phyloP scores from a whole-genome alignment of 805 yeast species.

The Saccharomycopsis malanga region DNA sequence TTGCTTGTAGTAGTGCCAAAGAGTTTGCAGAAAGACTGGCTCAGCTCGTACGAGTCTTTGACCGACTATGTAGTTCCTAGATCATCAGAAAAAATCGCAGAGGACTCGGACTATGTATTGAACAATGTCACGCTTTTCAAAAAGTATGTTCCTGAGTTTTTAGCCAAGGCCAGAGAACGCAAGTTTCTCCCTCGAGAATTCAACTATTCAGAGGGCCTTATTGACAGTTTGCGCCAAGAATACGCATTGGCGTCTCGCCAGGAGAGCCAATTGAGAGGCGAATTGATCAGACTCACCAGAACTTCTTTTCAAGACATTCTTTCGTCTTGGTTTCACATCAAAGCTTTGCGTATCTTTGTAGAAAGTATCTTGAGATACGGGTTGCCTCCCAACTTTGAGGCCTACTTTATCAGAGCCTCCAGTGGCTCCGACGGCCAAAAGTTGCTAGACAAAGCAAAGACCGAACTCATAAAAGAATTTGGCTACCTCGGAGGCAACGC shows the following conservation, averaged over 20 bases:
- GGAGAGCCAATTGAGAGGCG: slow-evolving; percentile 68
- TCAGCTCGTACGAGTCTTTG: slow-evolving; percentile 66
- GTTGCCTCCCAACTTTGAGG: slow-evolving; percentile 83
- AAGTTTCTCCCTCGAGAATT: slow-evolving; percentile 93
- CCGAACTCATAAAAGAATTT: slow-evolving; percentile 63
- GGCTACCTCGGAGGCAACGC: slow-evolving; percentile 93
- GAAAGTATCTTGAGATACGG: slow-evolving; percentile 96
- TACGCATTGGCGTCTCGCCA: slow-evolving; percentile 65
- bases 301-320: slow-evolving; percentile 87
- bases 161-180: slow-evolving; percentile 66
- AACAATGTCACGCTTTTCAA: slow-evolving; percentile 81
- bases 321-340: slow-evolving; percentile 84
- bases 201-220: slow-evolving; percentile 69
- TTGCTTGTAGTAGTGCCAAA: slow-evolving; percentile 87
- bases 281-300: slow-evolving; percentile 72
- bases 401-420: slow-evolving; percentile 41
- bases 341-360: slow-evolving; percentile 79
- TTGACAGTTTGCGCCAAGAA: slow-evolving; percentile 70
- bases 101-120: slow-evolving; percentile 67
- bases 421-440: slow-evolving; percentile 37
- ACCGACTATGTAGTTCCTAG: slow-evolving; percentile 86
- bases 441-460: slow-evolving; percentile 50
- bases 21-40: slow-evolving; percentile 49
- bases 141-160: slow-evolving; percentile 66
- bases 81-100: slow-evolving; percentile 61